A percentile compares a stretch with the other conserved stretches of the same genome.
Conservation (phyloP, 1,139 yeast genomes). For the Candida neerlandica region DNA sequence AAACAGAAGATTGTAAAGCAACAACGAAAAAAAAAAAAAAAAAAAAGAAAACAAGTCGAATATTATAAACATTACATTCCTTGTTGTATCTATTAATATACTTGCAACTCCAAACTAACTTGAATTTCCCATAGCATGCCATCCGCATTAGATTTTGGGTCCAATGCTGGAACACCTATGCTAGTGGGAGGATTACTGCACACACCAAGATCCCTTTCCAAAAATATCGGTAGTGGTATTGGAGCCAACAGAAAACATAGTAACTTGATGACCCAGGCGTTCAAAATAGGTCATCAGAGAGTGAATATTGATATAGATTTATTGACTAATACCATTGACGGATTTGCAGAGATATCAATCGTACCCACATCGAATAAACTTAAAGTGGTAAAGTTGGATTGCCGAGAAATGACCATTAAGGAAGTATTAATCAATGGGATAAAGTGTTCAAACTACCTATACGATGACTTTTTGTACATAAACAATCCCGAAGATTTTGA, state of each 20-base stretch:
- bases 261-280: conserved; percentile 39
- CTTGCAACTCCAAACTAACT: not conserved
- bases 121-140: not conserved
- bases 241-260: conserved; percentile 7
- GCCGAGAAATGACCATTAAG: conserved; percentile 71
- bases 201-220: conserved; percentile 9
- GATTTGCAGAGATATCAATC: conserved; percentile 81
- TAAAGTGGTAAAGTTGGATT: conserved; percentile 68
- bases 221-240: not conserved
- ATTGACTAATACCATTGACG: conserved; percentile 54
- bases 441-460: conserved; percentile 36
- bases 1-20: not conserved
- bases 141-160: conserved; percentile 7
- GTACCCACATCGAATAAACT: conserved; percentile 68
- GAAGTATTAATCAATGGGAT: conserved; percentile 62
- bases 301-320: conserved; percentile 69
- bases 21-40: not conserved
- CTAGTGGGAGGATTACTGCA: conserved; percentile 6
- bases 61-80: not conserved
- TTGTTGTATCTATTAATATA: not conserved
- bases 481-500: conserved; percentile 37
- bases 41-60: not conserved
- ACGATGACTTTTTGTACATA: conserved; percentile 42
- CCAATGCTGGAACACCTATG: conserved; percentile 12
- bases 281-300: conserved; percentile 69